Base-by-base conservation (phyloP, 176 grass and related monocot genomes). In the Bromus sterilis region DNA sequence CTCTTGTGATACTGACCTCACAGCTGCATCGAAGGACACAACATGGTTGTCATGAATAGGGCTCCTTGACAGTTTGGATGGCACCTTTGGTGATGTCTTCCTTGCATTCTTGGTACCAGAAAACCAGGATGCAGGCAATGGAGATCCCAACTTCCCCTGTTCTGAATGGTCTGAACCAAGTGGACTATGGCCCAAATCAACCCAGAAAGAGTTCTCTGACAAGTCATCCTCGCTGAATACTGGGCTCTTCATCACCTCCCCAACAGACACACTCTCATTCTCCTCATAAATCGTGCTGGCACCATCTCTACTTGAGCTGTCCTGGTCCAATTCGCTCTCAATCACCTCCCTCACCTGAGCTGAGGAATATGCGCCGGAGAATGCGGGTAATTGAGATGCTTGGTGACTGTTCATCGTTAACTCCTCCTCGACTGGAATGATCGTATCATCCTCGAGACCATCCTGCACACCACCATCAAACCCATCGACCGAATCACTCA, bases 211-310 rank as follows among this genome's bases (percentile, higher is more conserved):
- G 37, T 82, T 93, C 46, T 95, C 93, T 0, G 96, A 95, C 23
- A 91, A 93, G 42, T 93, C 93, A 74, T 95, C 96, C 86, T 99
- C 96, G 28, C 96, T 99, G 85, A 99, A 99, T 42, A 99, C 89
- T 12, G 96, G 96, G 69, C 96, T 99, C 87, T 95, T 99, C 91
- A 99, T 95, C 63, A 95, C 90, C 82, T 99, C 96, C 24, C 91
- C 96, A 69, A 93, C 87, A 16, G 93, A 99, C 21, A 93, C 83
- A 75, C 91, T 93, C 81, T 99, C 96, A 34, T 84, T 93, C 87
- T 99, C 96, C 86, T 99, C 96, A 78, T 89, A 95, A 89, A 99
- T 99, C 4, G 96, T 95, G 82, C 96, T 99, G 24, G 87, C 93
- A 33, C 93, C 91, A 89, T 99, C 96, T 35, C 87, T 89, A 77